Evolutionary conservation across 1,139 yeast genomes (phyloP), one percentile per base, ranked within the genome.

Genomic region (Protomyces gravidus): DNA sequence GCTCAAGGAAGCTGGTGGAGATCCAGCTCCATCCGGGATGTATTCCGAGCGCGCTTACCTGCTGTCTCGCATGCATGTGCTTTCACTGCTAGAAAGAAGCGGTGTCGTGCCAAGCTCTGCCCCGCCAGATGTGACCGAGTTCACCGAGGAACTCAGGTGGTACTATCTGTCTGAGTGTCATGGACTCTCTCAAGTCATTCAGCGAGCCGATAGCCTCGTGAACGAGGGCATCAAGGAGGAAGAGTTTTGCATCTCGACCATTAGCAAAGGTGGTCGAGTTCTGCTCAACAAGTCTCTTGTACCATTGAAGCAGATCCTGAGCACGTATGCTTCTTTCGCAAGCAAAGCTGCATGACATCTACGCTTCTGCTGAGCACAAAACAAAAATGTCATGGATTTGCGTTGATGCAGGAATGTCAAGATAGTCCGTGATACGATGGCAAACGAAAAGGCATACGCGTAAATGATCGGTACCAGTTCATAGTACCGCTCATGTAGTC

Each of bases 1-100:
- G 11, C 53, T 62, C 5, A 60, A 59, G 46, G 55, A 61, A 15
- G 63, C 64, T 11, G 59, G 50, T 25, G 62, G 60, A 6, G 55
- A 65, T 17, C 61, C 59, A 1, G 63, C 62, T 1, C 61, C 60
- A 26, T 56, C 65, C 3, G 57, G 50, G 46, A 45, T 63, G 21
- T 64, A 64, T 23, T 45, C 63, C 5, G 65, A 64, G 48, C 57
- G 64, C 26, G 56, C 65, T 11, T 64, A 59, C 42, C 61, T 64
- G 11, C 55, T 64, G 19, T 57, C 65, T 19, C 59, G 63, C 32
- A 28, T 28, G 32, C 32, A 28, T 28, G 32, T 28, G 13, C 13
- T 28, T 13, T 28, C 32, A 13, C 32, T 28, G 13, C 13, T 28
- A 13, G 32, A 28, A 28, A 9, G 32, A 9, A 28, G 32, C 32